These are phyloP conservation scores for Thielaviopsis punctulata DNA, from an alignment of 2,329 filamentous ascomycete genomes.

Conservation along the genomic window DNA sequence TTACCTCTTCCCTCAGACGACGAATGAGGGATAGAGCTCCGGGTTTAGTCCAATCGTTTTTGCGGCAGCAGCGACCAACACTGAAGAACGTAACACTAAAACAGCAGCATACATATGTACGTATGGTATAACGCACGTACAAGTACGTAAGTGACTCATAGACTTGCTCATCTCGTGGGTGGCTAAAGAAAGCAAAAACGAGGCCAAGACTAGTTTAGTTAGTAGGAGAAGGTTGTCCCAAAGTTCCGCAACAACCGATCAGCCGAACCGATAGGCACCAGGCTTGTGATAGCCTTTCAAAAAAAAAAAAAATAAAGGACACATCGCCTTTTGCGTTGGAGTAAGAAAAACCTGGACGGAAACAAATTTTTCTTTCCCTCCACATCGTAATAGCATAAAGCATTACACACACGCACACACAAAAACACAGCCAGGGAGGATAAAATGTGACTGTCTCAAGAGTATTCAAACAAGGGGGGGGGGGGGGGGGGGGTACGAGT, in stretches of 20 bases:
- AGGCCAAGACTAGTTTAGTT: background rate
- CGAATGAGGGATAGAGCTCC: background rate
- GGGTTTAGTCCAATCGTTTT: background rate
- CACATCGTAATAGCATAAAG: background rate
- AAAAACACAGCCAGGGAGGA: slow-evolving; percentile 5
- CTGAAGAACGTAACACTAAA: background rate
- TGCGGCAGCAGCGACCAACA: background rate
- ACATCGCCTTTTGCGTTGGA: background rate
- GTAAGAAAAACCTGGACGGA: background rate
- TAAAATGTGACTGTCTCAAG: slow-evolving; percentile 9
- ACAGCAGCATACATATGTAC: no score
- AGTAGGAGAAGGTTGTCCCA: background rate
- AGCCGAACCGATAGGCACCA: background rate
- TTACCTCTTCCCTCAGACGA: background rate
- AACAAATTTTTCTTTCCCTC: background rate
- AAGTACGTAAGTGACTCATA: background rate
- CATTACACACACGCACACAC: slow-evolving; percentile 13
- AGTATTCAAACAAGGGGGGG: slow-evolving; percentile 1
- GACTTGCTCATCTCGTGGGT: background rate
- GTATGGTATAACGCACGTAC: no score
- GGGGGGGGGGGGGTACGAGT: slow-evolving; percentile 1
- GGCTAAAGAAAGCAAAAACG: background rate
- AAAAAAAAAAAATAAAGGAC: background rate
- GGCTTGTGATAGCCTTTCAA: background rate
- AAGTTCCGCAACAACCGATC: background rate